These are phyloP conservation scores for Jamesozyma rosinii DNA, from an alignment of 805 yeast genomes.

Conservation along the genomic window DNA sequence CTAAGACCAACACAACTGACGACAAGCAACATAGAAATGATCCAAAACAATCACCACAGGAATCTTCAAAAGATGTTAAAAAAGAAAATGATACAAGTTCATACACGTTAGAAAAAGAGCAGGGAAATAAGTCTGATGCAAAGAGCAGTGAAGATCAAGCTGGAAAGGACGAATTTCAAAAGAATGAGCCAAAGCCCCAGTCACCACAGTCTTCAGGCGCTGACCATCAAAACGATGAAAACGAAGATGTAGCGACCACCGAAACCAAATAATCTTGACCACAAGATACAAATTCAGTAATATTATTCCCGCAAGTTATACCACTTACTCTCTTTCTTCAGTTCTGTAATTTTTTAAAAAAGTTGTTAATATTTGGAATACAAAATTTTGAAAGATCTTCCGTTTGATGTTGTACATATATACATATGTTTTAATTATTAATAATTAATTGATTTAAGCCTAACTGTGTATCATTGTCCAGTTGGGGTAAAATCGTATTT, in stretches of 20 bases:
- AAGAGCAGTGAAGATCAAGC: too few species aligned
- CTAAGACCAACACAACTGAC: too few species aligned
- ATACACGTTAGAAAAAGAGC: background rate
- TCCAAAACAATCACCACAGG: background rate
- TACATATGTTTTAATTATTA: background rate
- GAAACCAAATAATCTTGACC: background rate
- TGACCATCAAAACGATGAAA: background rate
- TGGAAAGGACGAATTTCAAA: background rate
- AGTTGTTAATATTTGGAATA: too few species aligned
- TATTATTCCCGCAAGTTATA: background rate
- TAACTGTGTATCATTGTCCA: slow-evolving; percentile 19
- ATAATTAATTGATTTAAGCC: slow-evolving; percentile 20
- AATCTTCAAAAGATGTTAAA: background rate
- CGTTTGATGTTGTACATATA: too few species aligned
- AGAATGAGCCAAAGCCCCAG: background rate
- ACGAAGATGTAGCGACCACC: background rate
- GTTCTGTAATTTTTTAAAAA: background rate
- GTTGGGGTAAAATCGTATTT: slow-evolving; percentile 20
- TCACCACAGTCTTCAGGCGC: background rate
- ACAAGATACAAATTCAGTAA: background rate
- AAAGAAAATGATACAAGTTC: background rate
- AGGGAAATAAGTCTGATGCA: too few species aligned
- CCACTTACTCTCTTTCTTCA: background rate
- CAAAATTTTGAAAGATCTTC: too few species aligned
- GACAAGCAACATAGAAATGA: background rate